Conservation (phyloP, 345 rosid genomes). For the Rhodamnia rubescens region DNA sequence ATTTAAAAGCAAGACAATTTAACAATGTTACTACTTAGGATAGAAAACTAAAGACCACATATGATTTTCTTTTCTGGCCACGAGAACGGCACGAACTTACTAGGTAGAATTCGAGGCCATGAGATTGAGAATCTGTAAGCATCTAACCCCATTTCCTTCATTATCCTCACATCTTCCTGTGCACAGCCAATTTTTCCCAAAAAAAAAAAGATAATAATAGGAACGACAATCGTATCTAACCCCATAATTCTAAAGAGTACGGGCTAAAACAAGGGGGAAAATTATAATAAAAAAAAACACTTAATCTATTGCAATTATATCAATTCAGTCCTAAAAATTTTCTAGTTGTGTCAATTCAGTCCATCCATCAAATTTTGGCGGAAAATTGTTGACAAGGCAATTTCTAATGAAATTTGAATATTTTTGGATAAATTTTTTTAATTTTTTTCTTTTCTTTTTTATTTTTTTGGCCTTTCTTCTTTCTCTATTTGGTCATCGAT, state of each 20-base stretch:
- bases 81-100: slow-evolving; percentile 9
- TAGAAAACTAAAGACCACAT: neutral
- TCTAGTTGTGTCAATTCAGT: too few species aligned
- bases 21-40: neutral
- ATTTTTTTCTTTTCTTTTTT: too few species aligned
- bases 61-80: neutral
- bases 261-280: too few species aligned
- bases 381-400: too few species aligned
- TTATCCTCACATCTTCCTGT: slow-evolving; percentile 44
- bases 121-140: slow-evolving; percentile 46
- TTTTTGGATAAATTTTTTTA: too few species aligned
- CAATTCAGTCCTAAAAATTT: too few species aligned
- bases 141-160: slow-evolving; percentile 40
- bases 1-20: neutral
- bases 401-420: too few species aligned
- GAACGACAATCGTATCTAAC: neutral
- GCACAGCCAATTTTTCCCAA: neutral
- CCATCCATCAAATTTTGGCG: too few species aligned
- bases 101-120: slow-evolving; percentile 44
- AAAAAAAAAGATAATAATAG: neutral
- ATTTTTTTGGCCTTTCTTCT: too few species aligned
- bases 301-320: too few species aligned
- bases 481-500: too few species aligned
- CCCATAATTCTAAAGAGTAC: neutral
- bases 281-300: too few species aligned